Evolutionary conservation across 2,329 filamentous ascomycete species (phyloP), one percentile per base, ranked within the genome.

Genomic region (Diaporthe humulicola): DNA sequence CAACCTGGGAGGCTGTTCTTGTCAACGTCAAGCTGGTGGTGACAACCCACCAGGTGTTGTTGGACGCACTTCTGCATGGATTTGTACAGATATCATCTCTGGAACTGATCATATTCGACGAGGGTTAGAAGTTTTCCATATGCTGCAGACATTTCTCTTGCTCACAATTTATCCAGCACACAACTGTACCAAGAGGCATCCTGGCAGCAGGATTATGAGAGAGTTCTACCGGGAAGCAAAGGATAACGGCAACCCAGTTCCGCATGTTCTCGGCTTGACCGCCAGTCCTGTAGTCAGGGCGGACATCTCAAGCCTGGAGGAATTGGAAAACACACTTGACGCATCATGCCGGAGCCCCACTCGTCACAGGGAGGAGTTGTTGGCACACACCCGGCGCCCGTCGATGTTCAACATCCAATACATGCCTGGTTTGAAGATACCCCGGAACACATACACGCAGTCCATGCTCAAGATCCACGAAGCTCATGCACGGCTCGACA

Each of bases 61-160:
- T 90, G 3, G 94, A 97, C 82, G 94, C 94, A 3, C 86, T 97
- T 54, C 86, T 84, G 1, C 94, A 97, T 83, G 93, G 88, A 0
- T 97, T 97, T 80, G 89, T 98, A 2, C 86, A 81, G 2, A 88
- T 97, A 79, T 80, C 85, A 0, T 86, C 85, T 3, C 83, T 98
- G 30, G 87, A 92, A 7, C 85, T 98, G 6, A 84, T 97, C 22
- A 88, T 98, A 0, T 94, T 98, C 78, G 95, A 98, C 79, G 95
- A 98, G 90, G 94, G 94, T 93, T 80, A 71, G 84, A 76, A 4
- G 30, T 52, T 28, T 28, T 38, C 42, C 10, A 45, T 19, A 38
- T 17, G 5, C 33, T 42, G 5, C 40, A 50, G 36, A 33, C 2
- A 15, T 4, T 36, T 17, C 33, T 15, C 9, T 45, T 25, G 30